Base-by-base conservation (phyloP, 768 basidiomycete genomes). In the Amanita exitialis region DNA sequence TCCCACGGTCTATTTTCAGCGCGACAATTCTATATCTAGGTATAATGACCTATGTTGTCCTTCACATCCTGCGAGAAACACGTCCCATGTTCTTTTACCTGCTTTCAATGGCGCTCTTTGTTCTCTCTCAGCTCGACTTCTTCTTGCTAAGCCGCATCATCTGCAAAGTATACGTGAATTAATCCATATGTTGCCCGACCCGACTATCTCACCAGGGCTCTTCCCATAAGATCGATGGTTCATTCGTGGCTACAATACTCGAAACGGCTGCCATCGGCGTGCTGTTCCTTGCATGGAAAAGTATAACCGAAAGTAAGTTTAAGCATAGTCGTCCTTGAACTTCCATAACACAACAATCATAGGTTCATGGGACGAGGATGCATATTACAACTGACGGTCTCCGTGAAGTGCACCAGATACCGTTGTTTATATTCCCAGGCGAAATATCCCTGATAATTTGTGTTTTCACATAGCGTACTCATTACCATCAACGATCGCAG, bases 171-270 rank as follows among this genome's bases (percentile, higher is more conserved):
- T 13, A 69, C 4, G 4, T 13, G 13, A 1, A 5, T 32, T 5
- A 12, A 13, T 4, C 32, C 32, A 32, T 13, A 8, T 8, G 7
- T 32, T 13, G 30, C 30, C 10, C 12, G 32, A 32, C 13, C 32
- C 13, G 32, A 32, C 32, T 13, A 3, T 32, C 32, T 32, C 13
- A 32, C 27, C 49, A 85, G 79, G 80, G 78, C 20, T 73, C 90
- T 15, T 71, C 76, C 51, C 64, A 66, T 27, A 86, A 82, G 63
- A 69, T 96, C n/a, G 95, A 97, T 66, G 90, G 89, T 4, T 82
- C 85, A 2, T 95, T 96, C 64, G 63, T 96, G 21, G 85, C 89
- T 1, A 94, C 94, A 0, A 47, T 93, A 4, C 70, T 95, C 42
- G 90, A 95, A 61, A 89, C 89, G 0, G 81, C 77, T 0, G 68